Conservation (phyloP, 768 basidiomycete species). For the Phylloporus arenicola region DNA sequence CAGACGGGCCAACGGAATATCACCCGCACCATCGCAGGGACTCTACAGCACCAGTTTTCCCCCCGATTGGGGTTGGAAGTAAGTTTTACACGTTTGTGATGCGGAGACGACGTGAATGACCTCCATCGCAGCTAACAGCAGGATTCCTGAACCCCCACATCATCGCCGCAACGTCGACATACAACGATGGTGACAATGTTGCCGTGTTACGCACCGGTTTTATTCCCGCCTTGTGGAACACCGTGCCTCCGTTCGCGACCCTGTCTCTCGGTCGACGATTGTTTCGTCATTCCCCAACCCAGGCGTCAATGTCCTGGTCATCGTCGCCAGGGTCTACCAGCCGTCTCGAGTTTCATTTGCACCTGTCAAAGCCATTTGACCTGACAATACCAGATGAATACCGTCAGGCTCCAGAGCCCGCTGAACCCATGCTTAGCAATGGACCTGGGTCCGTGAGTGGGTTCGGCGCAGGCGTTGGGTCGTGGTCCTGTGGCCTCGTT, state of each 20-base stretch:
- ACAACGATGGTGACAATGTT: slow-evolving; percentile 44
- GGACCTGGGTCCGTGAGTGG: slow-evolving; percentile 48
- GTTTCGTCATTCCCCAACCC: slow-evolving; percentile 43
- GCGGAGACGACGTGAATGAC: slow-evolving; percentile 8
- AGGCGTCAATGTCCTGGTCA: slow-evolving; percentile 38
- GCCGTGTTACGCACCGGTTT: slow-evolving; percentile 36
- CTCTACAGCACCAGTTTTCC: slow-evolving; percentile 72
- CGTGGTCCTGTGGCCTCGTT: slow-evolving; percentile 45
- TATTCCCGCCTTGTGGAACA: slow-evolving; percentile 29
- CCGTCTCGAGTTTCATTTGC: slow-evolving; percentile 37
- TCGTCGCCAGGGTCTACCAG: slow-evolving; percentile 19
- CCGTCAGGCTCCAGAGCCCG: slow-evolving; percentile 17
- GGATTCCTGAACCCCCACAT: slow-evolving; percentile 38
- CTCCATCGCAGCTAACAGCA: slow-evolving; percentile 34
- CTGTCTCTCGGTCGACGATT: slow-evolving; percentile 47
- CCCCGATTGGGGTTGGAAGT: slow-evolving; percentile 53
- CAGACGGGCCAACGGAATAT: slow-evolving; percentile 19
- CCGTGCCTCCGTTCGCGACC: slow-evolving; percentile 37
- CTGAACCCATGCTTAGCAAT: slow-evolving; percentile 20
- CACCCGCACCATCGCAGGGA: slow-evolving; percentile 53
- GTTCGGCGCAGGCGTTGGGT: slow-evolving; percentile 40
- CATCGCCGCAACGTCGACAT: slow-evolving; percentile 41
- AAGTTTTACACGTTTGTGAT: slow-evolving; percentile 17
- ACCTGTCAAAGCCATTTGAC: slow-evolving; percentile 40
- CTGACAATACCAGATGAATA: slow-evolving; percentile 24